A percentile compares a stretch with the other conserved stretches of the same genome.
phyloP scores from a whole-genome alignment of 192 early-diverging fungal species.

The Podochytrium sp. region DNA sequence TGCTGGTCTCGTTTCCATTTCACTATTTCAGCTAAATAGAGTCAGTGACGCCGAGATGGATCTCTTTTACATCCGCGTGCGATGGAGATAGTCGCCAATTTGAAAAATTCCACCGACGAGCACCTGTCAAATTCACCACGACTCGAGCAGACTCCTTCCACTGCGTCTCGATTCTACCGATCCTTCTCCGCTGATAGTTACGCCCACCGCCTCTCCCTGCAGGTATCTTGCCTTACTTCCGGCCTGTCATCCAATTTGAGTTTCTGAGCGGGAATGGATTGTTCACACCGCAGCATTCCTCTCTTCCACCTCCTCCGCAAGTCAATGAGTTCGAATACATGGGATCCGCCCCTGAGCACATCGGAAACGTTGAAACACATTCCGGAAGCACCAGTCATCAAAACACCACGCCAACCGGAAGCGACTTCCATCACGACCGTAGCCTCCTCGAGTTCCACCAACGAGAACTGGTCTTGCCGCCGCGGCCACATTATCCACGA shows the following conservation, averaged over 20 bases:
- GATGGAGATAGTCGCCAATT: not conserved
- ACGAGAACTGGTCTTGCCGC: constrained; percentile 11
- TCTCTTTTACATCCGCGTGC: not conserved
- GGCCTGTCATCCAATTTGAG: not conserved
- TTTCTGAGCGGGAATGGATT: not conserved
- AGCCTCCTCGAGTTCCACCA: not conserved
- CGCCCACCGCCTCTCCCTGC: not conserved
- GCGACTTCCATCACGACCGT: not conserved
- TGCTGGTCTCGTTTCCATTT: too few species aligned
- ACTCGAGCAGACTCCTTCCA: too few species aligned
- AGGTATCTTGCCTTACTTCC: not conserved
- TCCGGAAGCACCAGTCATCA: too few species aligned
- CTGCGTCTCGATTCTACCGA: not conserved
- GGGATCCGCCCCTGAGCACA: not conserved
- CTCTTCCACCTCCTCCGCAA: not conserved
- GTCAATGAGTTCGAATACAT: not conserved
- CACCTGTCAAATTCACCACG: too few species aligned
- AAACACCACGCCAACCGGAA: too few species aligned
- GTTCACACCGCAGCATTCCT: not conserved
- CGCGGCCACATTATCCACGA: constrained; percentile 14
- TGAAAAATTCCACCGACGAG: not conserved
- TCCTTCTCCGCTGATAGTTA: not conserved
- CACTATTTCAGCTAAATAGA: too few species aligned
- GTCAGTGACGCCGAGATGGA: not conserved
- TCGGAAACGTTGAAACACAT: not conserved